phyloP scores from a whole-genome alignment of 176 grass and related monocot species.

The Pharus latifolius region DNA sequence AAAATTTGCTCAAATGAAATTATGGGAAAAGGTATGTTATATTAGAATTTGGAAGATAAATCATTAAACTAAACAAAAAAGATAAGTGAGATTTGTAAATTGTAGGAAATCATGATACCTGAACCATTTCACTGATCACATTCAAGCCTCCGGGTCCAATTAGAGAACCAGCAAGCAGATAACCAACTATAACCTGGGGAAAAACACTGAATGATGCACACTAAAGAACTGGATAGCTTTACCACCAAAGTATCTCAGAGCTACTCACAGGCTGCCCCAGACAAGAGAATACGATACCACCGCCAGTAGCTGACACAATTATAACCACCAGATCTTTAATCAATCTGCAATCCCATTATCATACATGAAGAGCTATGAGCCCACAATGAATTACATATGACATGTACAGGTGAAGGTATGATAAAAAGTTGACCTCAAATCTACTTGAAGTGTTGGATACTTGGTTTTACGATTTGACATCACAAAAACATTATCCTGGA shows the following conservation, averaged over 20 bases:
- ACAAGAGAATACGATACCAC: slow-evolving; percentile 90
- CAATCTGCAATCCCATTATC: slow-evolving; percentile 60
- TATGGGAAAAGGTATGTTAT: not conserved
- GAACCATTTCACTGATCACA: slow-evolving; percentile 88
- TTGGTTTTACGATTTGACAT: slow-evolving; percentile 99
- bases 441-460: slow-evolving; percentile 91
- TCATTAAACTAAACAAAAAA: not conserved
- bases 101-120: slow-evolving; percentile 50
- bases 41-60: not conserved
- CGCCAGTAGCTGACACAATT: slow-evolving; percentile 90
- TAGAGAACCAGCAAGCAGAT: slow-evolving; percentile 95
- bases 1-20: not conserved
- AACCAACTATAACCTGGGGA: slow-evolving; percentile 91
- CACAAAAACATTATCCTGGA: slow-evolving; percentile 97
- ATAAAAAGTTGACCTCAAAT: slow-evolving; percentile 50
- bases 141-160: slow-evolving; percentile 88
- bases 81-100: not conserved
- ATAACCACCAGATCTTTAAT: slow-evolving; percentile 95
- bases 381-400: slow-evolving; percentile 5
- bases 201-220: slow-evolving; percentile 23
- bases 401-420: slow-evolving; percentile 10
- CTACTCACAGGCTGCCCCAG: slow-evolving; percentile 78
- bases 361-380: not conserved
- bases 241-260: slow-evolving; percentile 10
- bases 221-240: not conserved